Conservation (phyloP, 805 yeast genomes). For the Pichia nanzhaoensis region DNA sequence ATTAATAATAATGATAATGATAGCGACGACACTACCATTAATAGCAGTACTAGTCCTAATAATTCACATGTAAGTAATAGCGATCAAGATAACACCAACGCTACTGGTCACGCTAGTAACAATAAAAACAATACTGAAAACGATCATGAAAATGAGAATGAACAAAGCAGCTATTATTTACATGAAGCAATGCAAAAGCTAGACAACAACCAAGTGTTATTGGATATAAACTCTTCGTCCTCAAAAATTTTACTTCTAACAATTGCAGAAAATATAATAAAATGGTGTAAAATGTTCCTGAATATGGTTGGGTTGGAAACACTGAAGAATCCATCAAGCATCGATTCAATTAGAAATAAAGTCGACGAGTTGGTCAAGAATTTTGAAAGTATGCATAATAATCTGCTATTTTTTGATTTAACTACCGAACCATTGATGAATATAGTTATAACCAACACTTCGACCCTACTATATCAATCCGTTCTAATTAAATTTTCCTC, state of each 20-base stretch:
- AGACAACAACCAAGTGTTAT: slow-evolving; percentile 23
- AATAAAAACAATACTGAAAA: no score
- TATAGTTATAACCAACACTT: slow-evolving; percentile 23
- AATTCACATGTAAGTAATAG: no score
- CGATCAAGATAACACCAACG: no score
- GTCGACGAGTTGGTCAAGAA: slow-evolving; percentile 23
- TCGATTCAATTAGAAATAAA: slow-evolving; percentile 19
- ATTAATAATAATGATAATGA: not conserved
- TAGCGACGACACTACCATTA: no score
- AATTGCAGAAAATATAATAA: slow-evolving; percentile 27
- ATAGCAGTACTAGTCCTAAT: no score
- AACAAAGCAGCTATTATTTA: slow-evolving; percentile 17
- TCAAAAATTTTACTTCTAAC: slow-evolving; percentile 25
- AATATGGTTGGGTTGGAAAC: slow-evolving; percentile 25
- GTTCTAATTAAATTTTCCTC: slow-evolving; percentile 23
- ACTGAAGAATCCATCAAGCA: slow-evolving; percentile 16
- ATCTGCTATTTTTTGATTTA: slow-evolving; percentile 24
- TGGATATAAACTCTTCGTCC: slow-evolving; percentile 23
- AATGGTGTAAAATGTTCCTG: slow-evolving; percentile 29
- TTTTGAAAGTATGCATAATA: slow-evolving; percentile 24
- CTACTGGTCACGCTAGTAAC: no score
- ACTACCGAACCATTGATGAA: slow-evolving; percentile 22
- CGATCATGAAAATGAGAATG: slow-evolving; percentile 2
- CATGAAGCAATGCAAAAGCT: slow-evolving; percentile 28
- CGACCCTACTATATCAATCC: slow-evolving; percentile 24